Conservation (phyloP, 306 rosid species). For the Cicer yamashitae region DNA sequence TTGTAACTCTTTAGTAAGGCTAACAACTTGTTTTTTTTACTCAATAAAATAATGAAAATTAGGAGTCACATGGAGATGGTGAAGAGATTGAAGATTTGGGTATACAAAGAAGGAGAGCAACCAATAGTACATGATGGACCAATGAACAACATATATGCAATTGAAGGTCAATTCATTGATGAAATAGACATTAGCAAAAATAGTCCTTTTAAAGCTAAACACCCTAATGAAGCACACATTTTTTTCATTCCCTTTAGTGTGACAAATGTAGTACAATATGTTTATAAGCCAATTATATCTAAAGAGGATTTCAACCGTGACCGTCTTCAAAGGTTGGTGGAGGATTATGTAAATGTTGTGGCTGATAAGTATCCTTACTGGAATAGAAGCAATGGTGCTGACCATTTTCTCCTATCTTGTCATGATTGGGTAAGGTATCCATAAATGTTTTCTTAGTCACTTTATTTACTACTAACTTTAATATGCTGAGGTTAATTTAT, state of each 20-base stretch:
- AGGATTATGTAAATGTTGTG: slow-evolving; percentile 49
- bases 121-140: slow-evolving; percentile 72
- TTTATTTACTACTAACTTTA: slow-evolving; percentile 1
- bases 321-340: slow-evolving; percentile 53
- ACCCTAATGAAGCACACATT: slow-evolving; percentile 61
- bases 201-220: slow-evolving; percentile 55
- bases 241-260: slow-evolving; percentile 67
- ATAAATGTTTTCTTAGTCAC: not conserved
- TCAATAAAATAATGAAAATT: not conserved
- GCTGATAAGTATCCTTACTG: slow-evolving; percentile 52
- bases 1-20: not conserved
- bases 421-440: slow-evolving; percentile 80
- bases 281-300: slow-evolving; percentile 42
- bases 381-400: slow-evolving; percentile 75
- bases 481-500: not conserved
- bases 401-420: slow-evolving; percentile 73
- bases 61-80: slow-evolving; percentile 76
- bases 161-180: slow-evolving; percentile 73
- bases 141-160: slow-evolving; percentile 57
- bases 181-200: slow-evolving; percentile 55
- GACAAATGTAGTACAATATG: slow-evolving; percentile 50
- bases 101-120: slow-evolving; percentile 63
- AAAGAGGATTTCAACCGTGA: slow-evolving; percentile 54
- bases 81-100: slow-evolving; percentile 66
- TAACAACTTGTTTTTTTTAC: not conserved